phyloP scores from a whole-genome alignment of 352 stramenopile species.

The Pythium aphanidermatum region DNA sequence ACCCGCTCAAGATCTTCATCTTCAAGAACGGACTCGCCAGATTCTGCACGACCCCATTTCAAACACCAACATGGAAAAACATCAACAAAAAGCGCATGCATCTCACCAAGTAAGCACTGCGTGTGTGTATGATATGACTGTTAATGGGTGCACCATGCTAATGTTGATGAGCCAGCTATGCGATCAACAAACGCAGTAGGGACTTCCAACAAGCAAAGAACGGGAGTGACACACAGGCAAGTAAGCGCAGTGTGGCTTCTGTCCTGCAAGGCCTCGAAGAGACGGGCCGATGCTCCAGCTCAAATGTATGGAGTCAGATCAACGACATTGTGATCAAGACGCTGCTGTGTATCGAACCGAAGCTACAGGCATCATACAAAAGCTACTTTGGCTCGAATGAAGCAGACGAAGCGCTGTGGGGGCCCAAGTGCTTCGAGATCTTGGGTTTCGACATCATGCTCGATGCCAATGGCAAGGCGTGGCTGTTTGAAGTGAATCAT shows the following conservation, averaged over 20 bases:
- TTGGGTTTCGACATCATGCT: slow-evolving; percentile 45
- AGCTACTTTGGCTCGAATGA: slow-evolving; percentile 31
- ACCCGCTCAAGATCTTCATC: slow-evolving; percentile 78
- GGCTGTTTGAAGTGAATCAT: slow-evolving; percentile 46
- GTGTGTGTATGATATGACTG: too few species aligned
- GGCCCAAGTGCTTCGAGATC: slow-evolving; percentile 39
- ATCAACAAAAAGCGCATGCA: slow-evolving; percentile 39
- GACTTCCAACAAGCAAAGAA: slow-evolving; percentile 24
- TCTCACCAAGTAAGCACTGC: slow-evolving; percentile 29
- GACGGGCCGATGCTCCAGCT: slow-evolving; percentile 16
- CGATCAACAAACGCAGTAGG: slow-evolving; percentile 42
- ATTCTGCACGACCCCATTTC: slow-evolving; percentile 59
- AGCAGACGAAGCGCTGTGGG: slow-evolving; percentile 19
- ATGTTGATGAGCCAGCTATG: slow-evolving; percentile 22
- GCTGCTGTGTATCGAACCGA: slow-evolving; percentile 31
- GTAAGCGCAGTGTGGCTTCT: slow-evolving; percentile 30
- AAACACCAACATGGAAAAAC: slow-evolving; percentile 30
- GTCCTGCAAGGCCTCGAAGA: slow-evolving; percentile 29
- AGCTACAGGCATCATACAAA: slow-evolving; percentile 33
- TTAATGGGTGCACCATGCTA: too few species aligned
- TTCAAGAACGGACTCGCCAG: slow-evolving; percentile 83
- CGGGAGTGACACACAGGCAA: slow-evolving; percentile 19
- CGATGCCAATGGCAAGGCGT: slow-evolving; percentile 28
- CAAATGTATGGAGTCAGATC: slow-evolving; percentile 28
- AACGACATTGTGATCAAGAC: slow-evolving; percentile 40